Evolutionary conservation across 225 moss, liverwort and hornwort genomes (phyloP).

Genomic region (Polytrichum formosum): DNA sequence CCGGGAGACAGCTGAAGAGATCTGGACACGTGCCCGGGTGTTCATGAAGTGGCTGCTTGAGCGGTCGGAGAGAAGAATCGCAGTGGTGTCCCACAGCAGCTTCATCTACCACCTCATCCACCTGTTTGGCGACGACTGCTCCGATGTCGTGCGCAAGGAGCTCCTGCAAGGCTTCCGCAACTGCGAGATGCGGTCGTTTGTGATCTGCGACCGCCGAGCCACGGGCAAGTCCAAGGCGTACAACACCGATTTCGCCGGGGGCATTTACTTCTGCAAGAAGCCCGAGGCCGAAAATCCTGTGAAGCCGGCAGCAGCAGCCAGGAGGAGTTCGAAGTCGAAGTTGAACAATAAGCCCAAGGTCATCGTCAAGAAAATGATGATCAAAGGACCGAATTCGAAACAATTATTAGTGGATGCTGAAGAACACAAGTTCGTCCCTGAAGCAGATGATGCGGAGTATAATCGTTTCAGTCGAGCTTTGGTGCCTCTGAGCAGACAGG

Average conservation of each 20-base stretch:
- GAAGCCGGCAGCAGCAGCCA: too few relatives aligned
- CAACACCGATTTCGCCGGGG: slow-evolving; percentile 8
- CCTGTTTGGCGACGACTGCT: slow-evolving; percentile 48
- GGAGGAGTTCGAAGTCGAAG: too few relatives aligned
- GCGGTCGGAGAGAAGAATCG: slow-evolving; percentile 40
- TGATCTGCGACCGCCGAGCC: slow-evolving; percentile 27
- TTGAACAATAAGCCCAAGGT: too few relatives aligned
- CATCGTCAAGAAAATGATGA: too few relatives aligned
- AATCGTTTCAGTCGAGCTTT: too few relatives aligned
- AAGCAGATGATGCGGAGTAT: too few relatives aligned
- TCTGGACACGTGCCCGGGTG: slow-evolving; percentile 31
- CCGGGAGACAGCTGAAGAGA: slow-evolving; percentile 33
- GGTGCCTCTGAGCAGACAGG: too few relatives aligned
- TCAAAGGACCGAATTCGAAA: too few relatives aligned
- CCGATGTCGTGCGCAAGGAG: slow-evolving; percentile 29
- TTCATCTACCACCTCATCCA: slow-evolving; percentile 44
- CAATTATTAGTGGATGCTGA: too few relatives aligned
- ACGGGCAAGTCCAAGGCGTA: not conserved
- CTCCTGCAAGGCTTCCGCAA: slow-evolving; percentile 32
- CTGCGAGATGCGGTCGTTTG: slow-evolving; percentile 46
- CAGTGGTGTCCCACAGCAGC: slow-evolving; percentile 55
- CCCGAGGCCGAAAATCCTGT: too few relatives aligned
- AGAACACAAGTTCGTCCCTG: too few relatives aligned
- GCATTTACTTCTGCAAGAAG: too few relatives aligned
- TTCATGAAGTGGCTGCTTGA: slow-evolving; percentile 50